phyloP scores from a whole-genome alignment of 2,329 filamentous ascomycete genomes.

The Trichoderma afroharzianum region DNA sequence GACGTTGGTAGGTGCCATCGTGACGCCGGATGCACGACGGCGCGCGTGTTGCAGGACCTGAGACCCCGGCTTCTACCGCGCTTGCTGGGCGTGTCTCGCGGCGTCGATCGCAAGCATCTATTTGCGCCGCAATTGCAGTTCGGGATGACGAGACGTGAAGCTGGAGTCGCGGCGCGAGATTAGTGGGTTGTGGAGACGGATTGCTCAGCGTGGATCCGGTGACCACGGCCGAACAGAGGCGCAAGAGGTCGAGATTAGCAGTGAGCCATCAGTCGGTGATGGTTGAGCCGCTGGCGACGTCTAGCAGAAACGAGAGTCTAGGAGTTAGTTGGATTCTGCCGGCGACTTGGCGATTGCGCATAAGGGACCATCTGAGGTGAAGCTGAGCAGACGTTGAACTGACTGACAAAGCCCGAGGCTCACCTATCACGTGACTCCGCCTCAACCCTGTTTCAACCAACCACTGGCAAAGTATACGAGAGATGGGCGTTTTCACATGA shows the following conservation, averaged over 20 bases:
- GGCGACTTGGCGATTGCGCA: slow-evolving; percentile 4
- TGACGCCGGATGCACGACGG: slow-evolving; percentile 26
- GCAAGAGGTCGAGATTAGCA: slow-evolving; percentile 2
- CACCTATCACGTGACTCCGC: neutral
- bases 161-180: slow-evolving; percentile 21
- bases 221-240: slow-evolving; percentile 15
- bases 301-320: slow-evolving; percentile 3
- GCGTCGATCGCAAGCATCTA: slow-evolving; percentile 22
- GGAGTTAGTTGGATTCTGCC: neutral
- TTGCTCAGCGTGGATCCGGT: slow-evolving; percentile 15
- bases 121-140: slow-evolving; percentile 16
- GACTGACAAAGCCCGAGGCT: slow-evolving; percentile 6
- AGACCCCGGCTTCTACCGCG: neutral
- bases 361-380: slow-evolving; percentile 3
- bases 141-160: slow-evolving; percentile 17
- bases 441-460: neutral
- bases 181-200: slow-evolving; percentile 22
- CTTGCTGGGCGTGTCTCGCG: slow-evolving; percentile 9
- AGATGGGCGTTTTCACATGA: neutral
- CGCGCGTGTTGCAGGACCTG: slow-evolving; percentile 6
- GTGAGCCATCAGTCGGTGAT: slow-evolving; percentile 8
- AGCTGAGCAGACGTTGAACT: slow-evolving; percentile 7
- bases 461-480: neutral
- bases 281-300: neutral
- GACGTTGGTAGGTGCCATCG: slow-evolving; percentile 56